Evolutionary conservation across 306 rosid species (phyloP).

Genomic region (Quercus alba): DNA sequence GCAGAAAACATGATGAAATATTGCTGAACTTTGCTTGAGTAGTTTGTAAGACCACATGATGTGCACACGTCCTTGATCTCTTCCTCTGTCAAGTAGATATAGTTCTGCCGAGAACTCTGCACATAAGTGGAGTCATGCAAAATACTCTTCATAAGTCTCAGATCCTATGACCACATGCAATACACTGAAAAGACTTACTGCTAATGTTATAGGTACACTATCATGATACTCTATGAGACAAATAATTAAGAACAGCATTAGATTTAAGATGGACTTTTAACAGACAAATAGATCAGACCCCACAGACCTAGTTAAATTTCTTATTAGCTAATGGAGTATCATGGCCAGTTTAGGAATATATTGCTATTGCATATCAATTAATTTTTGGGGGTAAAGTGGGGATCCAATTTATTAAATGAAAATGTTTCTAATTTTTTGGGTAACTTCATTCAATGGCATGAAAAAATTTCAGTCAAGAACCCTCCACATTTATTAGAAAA

Average conservation of each 20-base stretch:
- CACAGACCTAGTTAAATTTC: neutral
- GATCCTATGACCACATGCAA: neutral
- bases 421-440: neutral
- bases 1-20: constrained; percentile 80
- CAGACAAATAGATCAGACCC: neutral
- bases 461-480: neutral
- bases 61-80: constrained; percentile 70
- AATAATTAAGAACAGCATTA: neutral
- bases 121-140: constrained; percentile 12
- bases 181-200: neutral
- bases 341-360: neutral
- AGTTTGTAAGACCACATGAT: constrained; percentile 81
- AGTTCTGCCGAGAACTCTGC: constrained; percentile 48
- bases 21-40: constrained; percentile 61
- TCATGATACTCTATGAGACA: neutral
- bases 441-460: too few species aligned
- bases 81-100: constrained; percentile 48
- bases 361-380: neutral
- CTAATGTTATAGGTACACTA: neutral
- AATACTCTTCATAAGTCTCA: neutral
- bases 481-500: neutral
- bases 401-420: neutral
- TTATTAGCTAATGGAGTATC: neutral
- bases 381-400: neutral
- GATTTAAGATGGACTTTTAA: neutral